Base-by-base conservation (phyloP, 371 early-diverging fungal genomes). In the Mortierella polycephala region DNA sequence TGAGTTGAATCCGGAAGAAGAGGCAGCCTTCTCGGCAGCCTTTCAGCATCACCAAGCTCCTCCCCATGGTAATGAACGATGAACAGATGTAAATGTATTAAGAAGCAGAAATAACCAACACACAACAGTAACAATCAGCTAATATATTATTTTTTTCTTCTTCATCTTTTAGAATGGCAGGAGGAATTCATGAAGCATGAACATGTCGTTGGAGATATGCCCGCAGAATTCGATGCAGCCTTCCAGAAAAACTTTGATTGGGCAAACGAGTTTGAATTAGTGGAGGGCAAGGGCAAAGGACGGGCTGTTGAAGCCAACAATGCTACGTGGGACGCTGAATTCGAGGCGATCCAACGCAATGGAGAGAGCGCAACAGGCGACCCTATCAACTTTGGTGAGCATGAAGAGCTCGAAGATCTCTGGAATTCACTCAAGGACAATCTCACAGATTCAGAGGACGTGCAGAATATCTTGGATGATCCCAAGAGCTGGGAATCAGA, bases 321-420 rank as follows among this genome's bases (percentile, higher is more conserved):
- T 52, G 81, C 81, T 10, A 81, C 80, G 5, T 91, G 91, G 92
- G 92, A 92, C 58, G 90, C 91, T 20, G 90, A 94, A 57, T 93
- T 92, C 71, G 89, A 87, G 13, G 88, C 81, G 9, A 81, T 63
- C 0, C 83, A 83, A 53, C 74, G 68, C 39, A 60, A 73, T 46
- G 73, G 67, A 1, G 81, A 82, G 56, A 50, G 70, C 10, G 8
- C 66, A 7, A 52, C 86, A 3, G 83, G 85, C 54, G 85, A 85
- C 59, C 76, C 84, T 3, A 69, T 82, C 40, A 69, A 64, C 41
- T 74, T 66, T 47, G 83, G 81, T 21, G 86, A 87, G 37, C 85
- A 86, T 44, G 86, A 86, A 46, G 84, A 87, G 40, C 85, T 87
- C 49, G 90, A 89, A 50, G 79, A 85, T 62, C 83, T 89, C 5